Percentiles rank a stretch among this genome's conserved stretches.
Conservation (phyloP, 2,329 filamentous ascomycete species). For the Phoma sp. region DNA sequence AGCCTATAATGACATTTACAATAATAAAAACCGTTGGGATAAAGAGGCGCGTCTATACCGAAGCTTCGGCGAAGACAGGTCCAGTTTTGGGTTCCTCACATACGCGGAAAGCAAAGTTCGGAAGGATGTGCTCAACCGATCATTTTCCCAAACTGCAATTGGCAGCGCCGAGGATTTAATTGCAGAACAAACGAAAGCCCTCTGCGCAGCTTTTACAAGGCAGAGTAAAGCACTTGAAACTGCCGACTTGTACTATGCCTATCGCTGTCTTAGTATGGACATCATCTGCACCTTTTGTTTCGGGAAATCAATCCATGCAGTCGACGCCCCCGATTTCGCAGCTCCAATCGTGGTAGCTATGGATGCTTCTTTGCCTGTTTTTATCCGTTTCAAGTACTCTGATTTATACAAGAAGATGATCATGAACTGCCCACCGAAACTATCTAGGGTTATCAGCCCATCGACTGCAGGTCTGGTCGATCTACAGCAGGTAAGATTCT, state of each 20-base stretch:
- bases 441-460: constrained; percentile 49
- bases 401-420: constrained; percentile 47
- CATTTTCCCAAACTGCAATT: constrained; percentile 53
- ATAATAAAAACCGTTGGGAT: constrained; percentile 51
- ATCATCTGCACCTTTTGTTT: constrained; percentile 51
- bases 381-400: constrained; percentile 53
- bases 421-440: constrained; percentile 45
- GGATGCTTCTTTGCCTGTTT: constrained; percentile 46
- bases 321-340: constrained; percentile 50
- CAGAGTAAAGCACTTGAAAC: constrained; percentile 28
- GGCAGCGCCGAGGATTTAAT: constrained; percentile 47
- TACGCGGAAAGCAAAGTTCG: constrained; percentile 51
- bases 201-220: constrained; percentile 40
- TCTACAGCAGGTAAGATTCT: constrained; percentile 39
- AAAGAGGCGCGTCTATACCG: constrained; percentile 52
- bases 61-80: constrained; percentile 52
- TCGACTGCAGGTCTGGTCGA: constrained; percentile 49
- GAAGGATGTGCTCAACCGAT: constrained; percentile 52
- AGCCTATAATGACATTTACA: constrained; percentile 56
- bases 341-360: constrained; percentile 54
- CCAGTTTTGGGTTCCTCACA: constrained; percentile 53
- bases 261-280: constrained; percentile 36
- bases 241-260: constrained; percentile 38
- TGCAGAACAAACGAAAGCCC: constrained; percentile 45
- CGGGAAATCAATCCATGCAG: constrained; percentile 49